Conservation (phyloP, 805 yeast species). For the Yarrowia sp. region DNA sequence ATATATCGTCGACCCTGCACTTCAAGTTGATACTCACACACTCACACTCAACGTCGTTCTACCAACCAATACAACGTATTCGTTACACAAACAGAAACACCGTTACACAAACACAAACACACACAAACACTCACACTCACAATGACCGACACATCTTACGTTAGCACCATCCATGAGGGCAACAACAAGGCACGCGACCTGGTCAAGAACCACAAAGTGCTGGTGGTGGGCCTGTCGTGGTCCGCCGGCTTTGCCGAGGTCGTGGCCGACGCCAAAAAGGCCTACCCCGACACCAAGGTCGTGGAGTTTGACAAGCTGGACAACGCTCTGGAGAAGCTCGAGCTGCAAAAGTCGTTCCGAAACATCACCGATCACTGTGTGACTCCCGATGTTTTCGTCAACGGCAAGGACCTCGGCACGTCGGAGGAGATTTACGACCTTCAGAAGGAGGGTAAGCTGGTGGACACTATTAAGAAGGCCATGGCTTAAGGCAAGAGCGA, state of each 20-base stretch:
- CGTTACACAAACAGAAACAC: too few species aligned
- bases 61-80: not conserved
- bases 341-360: conserved; percentile 25
- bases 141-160: conserved; percentile 25
- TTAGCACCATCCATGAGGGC: not conserved
- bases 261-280: conserved; percentile 12
- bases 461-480: conserved; percentile 9
- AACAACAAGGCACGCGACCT: conserved; percentile 25
- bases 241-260: not conserved
- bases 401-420: conserved; percentile 10
- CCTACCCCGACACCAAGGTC: not conserved
- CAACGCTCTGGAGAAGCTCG: conserved; percentile 1
- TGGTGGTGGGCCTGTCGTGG: conserved; percentile 12
- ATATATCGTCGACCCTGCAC: not conserved
- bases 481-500: not conserved
- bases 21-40: too few species aligned
- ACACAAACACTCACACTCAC: not conserved
- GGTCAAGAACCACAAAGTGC: conserved; percentile 2
- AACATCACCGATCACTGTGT: conserved; percentile 10
- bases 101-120: not conserved
- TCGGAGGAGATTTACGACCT: conserved; percentile 9
- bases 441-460: not conserved
- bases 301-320: conserved; percentile 20
- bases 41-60: not conserved
- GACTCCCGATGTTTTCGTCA: not conserved